Conservation (phyloP, 2,329 filamentous ascomycete genomes). For the Ophiostoma perfectum region DNA sequence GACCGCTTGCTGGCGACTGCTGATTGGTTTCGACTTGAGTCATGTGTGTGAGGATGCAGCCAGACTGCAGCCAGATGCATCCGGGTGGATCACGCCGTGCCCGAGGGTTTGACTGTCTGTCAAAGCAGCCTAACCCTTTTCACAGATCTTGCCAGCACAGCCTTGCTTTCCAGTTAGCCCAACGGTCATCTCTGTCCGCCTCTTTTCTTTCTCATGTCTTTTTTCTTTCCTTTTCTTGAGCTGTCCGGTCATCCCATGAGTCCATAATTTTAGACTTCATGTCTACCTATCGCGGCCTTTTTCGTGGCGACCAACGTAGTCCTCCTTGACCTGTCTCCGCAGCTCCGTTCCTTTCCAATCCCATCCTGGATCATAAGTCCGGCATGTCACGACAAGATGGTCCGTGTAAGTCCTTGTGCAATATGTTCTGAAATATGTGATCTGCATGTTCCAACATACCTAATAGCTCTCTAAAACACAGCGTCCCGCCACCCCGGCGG, state of each 20-base stretch:
- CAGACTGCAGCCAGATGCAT: background rate
- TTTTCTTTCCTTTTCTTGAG: background rate
- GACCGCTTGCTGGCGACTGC: background rate
- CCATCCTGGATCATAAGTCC: background rate
- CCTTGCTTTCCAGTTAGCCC: background rate
- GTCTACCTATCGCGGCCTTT: too few relatives aligned
- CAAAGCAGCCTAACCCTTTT: background rate
- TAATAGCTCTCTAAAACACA: background rate
- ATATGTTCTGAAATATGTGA: background rate
- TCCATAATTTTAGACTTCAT: background rate
- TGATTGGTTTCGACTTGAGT: background rate
- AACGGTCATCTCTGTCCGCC: background rate
- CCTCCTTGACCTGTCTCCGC: background rate
- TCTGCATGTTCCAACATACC: background rate
- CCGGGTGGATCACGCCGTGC: background rate
- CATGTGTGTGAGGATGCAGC: background rate
- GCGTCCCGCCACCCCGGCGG: background rate
- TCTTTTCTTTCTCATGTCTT: background rate
- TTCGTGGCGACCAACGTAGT: too few relatives aligned
- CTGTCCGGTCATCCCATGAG: background rate
- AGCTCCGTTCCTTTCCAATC: background rate
- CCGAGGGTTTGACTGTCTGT: background rate
- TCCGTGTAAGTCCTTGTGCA: background rate
- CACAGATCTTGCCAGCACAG: background rate
- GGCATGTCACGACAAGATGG: slow-evolving; percentile 9